Percentiles rank a stretch among this genome's conserved stretches.
phyloP scores from a whole-genome alignment of 352 stramenopile species.

The Phytophthora tentaculata region DNA sequence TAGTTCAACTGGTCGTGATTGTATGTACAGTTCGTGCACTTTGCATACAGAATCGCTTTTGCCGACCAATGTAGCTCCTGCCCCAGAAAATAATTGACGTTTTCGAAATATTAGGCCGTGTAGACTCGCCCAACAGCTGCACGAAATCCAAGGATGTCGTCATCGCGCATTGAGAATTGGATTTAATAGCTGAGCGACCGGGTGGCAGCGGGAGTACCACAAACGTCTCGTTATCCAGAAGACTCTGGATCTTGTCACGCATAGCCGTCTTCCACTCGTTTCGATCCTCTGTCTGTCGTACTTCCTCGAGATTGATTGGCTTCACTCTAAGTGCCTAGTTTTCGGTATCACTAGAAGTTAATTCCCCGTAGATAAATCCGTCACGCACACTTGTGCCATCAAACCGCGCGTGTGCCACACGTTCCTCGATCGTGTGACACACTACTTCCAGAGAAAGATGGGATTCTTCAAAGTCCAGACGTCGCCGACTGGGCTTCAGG shows the following conservation, averaged over 20 bases:
- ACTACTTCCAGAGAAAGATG: slow-evolving; percentile 13
- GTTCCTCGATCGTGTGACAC: slow-evolving; percentile 15
- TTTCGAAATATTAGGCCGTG: neutral
- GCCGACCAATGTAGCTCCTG: neutral
- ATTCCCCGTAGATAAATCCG: slow-evolving; percentile 3
- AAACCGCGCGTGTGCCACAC: neutral
- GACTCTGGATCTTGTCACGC: slow-evolving; percentile 1
- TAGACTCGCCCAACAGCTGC: neutral
- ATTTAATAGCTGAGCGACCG: too few relatives aligned
- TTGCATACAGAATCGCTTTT: neutral
- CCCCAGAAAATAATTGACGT: too few relatives aligned
- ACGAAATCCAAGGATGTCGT: neutral
- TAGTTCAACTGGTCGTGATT: neutral
- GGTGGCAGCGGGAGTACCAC: slow-evolving; percentile 7
- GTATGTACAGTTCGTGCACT: neutral
- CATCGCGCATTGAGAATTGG: neutral
- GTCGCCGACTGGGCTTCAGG: neutral
- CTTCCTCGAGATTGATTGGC: slow-evolving; percentile 5
- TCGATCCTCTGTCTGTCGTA: too few relatives aligned
- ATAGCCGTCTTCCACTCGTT: slow-evolving; percentile 16
- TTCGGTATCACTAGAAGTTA: slow-evolving; percentile 1
- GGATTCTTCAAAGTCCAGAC: slow-evolving; percentile 14
- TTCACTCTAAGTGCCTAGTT: slow-evolving; percentile 8
- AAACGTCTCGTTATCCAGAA: slow-evolving; percentile 7
- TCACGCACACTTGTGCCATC: slow-evolving; percentile 11